A percentile compares a stretch with the other conserved stretches of the same genome.
phyloP scores from a whole-genome alignment of 495 filamentous ascomycete species.

The Amniculicola lignicola region DNA sequence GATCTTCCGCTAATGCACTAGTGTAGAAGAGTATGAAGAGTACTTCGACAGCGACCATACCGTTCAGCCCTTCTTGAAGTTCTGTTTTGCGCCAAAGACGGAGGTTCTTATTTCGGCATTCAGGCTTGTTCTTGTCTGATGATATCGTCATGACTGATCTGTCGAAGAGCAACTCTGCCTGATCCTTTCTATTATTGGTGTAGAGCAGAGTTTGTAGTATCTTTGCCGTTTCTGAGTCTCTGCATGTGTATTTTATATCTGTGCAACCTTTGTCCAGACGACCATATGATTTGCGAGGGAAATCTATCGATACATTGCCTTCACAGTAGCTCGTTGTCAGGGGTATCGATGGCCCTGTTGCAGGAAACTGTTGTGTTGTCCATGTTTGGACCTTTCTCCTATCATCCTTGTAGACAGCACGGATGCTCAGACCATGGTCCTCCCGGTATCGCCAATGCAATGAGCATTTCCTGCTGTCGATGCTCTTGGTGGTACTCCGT shows the following conservation, averaged over 20 bases:
- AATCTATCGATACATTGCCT: conserved; percentile 23
- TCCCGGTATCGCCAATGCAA: conserved; percentile 26
- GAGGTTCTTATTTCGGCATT: conserved; percentile 23
- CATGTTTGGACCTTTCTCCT: conserved; percentile 15
- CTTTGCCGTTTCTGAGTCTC: neutral
- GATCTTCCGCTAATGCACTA: conserved; percentile 10
- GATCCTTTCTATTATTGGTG: conserved; percentile 25
- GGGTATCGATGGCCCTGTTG: conserved; percentile 21
- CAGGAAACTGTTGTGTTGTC: conserved; percentile 25
- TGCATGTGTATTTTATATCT: conserved; percentile 23
- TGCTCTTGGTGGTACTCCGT: conserved; percentile 1
- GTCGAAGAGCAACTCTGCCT: conserved; percentile 17
- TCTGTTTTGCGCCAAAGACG: conserved; percentile 16
- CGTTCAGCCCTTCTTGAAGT: conserved; percentile 2
- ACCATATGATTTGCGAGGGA: conserved; percentile 18
- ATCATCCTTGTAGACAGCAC: conserved; percentile 7
- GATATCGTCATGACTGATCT: conserved; percentile 2
- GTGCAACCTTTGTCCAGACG: conserved; percentile 22
- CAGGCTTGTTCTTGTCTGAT: conserved; percentile 16
- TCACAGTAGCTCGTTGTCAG: conserved; percentile 15
- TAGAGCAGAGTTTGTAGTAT: conserved; percentile 23
- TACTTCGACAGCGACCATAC: conserved; percentile 6
- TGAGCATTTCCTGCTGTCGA: conserved; percentile 13
- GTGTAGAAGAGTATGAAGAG: conserved; percentile 23
- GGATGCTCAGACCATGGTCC: conserved; percentile 14